Conservation (phyloP, 148 eudicot species). For the Cornus florida region DNA sequence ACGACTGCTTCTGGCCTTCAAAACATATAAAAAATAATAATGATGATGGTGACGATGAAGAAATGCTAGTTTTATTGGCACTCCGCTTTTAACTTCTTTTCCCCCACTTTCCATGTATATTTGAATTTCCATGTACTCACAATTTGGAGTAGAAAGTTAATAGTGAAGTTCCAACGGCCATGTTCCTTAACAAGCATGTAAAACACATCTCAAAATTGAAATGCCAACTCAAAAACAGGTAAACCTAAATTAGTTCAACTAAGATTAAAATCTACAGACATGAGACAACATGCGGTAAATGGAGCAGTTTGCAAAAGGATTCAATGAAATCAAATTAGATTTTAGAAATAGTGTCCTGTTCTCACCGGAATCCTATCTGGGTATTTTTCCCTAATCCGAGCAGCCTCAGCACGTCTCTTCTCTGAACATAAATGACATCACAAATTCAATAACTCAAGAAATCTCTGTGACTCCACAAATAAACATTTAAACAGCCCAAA, state of each 20-base stretch:
- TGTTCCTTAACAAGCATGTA: not conserved
- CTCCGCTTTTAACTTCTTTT: no score
- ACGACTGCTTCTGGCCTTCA: no score
- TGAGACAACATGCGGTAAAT: not conserved
- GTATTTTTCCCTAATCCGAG: slow-evolving; percentile 83
- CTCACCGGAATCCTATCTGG: slow-evolving; percentile 88
- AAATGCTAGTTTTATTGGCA: no score
- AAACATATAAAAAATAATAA: no score
- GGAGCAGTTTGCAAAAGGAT: not conserved
- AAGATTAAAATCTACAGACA: not conserved
- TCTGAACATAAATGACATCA: slow-evolving; percentile 36
- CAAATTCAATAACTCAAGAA: not conserved
- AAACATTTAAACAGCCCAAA: not conserved
- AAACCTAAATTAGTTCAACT: no score
- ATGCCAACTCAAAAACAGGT: not conserved
- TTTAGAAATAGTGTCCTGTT: not conserved
- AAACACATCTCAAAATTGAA: not conserved
- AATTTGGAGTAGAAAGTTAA: not conserved
- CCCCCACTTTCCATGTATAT: no score
- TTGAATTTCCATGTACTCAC: no score
- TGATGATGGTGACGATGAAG: no score
- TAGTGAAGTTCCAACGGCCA: not conserved
- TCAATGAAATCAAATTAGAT: not conserved
- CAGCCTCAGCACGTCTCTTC: slow-evolving; percentile 87
- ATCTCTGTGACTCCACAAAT: not conserved